A percentile compares a stretch with the other conserved stretches of the same genome.
Evolutionary conservation across 148 eudicot genomes (phyloP).

Genomic region (Oxyria digyna): DNA sequence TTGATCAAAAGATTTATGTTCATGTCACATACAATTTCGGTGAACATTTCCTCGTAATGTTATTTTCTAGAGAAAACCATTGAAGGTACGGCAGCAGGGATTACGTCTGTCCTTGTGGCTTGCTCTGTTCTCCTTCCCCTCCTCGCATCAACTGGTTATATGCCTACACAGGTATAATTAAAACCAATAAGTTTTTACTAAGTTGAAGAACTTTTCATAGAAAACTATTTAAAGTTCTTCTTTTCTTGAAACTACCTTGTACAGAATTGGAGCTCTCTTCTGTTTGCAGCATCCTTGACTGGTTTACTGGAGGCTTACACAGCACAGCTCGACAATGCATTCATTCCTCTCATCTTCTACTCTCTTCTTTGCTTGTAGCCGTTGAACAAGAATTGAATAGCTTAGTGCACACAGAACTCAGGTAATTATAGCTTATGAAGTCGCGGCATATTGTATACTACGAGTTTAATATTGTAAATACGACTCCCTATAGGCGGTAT

Average conservation of each 20-base stretch:
- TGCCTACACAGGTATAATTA: constrained; percentile 63
- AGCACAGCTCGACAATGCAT: constrained; percentile 95
- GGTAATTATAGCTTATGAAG: neutral
- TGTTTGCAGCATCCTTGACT: constrained; percentile 67
- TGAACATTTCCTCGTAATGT: constrained; percentile 4
- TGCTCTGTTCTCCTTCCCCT: constrained; percentile 77
- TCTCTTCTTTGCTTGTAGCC: constrained; percentile 63
- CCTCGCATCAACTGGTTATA: constrained; percentile 68
- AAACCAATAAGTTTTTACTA: no score
- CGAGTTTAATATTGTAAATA: neutral
- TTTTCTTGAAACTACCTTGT: constrained; percentile 10
- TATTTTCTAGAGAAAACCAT: constrained; percentile 65
- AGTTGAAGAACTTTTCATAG: no score
- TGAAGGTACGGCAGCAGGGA: constrained; percentile 98
- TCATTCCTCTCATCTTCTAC: constrained; percentile 91
- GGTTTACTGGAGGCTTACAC: constrained; percentile 97
- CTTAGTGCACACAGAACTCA: neutral
- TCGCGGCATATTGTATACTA: neutral
- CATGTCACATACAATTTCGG: neutral
- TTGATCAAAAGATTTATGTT: neutral
- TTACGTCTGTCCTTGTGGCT: constrained; percentile 82
- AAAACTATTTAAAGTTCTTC: no score
- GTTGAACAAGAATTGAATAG: neutral
- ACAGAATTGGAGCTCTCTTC: constrained; percentile 89
- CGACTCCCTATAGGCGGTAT: neutral